Evolutionary conservation across 257 asterid species (phyloP), one percentile per base, ranked within the genome.

Genomic region (Petunia secreta): DNA sequence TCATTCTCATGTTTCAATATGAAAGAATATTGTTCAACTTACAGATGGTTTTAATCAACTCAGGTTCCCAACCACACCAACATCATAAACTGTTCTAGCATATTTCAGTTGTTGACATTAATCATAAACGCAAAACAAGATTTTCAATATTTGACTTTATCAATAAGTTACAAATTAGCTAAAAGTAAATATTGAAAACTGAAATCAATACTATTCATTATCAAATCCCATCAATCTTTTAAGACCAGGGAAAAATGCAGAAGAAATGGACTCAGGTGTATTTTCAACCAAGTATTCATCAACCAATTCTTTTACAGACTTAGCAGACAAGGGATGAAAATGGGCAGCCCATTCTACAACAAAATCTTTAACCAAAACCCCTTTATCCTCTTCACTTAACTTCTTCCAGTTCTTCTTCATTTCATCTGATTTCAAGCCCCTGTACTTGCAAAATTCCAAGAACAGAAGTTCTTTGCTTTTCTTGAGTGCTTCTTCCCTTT

Each of bases 301-400:
- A 41, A 94, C 90, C 88, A 94, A 83, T 59, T 89, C 90, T 76
- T 84, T 86, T 25, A 90, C 96, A 59, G 97, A 92, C 81, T 65
- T 87, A 8, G 91, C 91, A 40, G 98, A 92, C 58, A 94, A 82
- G 0, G 97, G 98, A 79, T 92, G 98, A 80, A 88, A 94, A 84
- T 82, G 84, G 44, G 84, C 87, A 80, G 93, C 85, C 98, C 97
- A 94, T 58, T 82, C 90, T 0, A 92, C 81, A 43, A 92, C 92
- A 80, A 94, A 94, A 75, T 82, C 92, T 74, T 83, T 84, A 9
- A 80, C 83, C 90, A 90, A 40, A 57, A 1, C 90, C 89, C 82
- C 74, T 54, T 82, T 89, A 0, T 94, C 98, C 8, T 80, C 98
- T 25, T 90, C 94, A 39, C 58, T 77, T 91, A 89, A 85, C 52